Evolutionary conservation across 1,139 yeast species (phyloP).

Genomic region (Suhomyces atakaporum): DNA sequence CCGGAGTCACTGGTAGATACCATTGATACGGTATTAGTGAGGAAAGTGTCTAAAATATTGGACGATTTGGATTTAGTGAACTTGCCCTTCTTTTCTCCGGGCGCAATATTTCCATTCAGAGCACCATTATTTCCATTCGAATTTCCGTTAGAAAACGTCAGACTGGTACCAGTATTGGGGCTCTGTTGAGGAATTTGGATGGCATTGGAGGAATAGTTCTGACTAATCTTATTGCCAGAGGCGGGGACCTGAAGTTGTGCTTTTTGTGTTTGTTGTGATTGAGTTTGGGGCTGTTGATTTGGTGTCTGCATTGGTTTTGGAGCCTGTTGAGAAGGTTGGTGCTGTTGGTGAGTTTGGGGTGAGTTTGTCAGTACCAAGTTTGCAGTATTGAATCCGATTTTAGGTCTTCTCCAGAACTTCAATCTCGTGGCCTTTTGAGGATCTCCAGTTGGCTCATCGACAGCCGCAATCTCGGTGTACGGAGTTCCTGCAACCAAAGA

Average conservation of each 20-base stretch:
- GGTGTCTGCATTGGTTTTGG: slow-evolving; percentile 3
- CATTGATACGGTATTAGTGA: slow-evolving; percentile 21
- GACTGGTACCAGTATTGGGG: slow-evolving; percentile 6
- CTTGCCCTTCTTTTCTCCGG: slow-evolving; percentile 16
- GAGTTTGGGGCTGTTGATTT: slow-evolving; percentile 1
- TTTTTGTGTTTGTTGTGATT: slow-evolving; percentile 6
- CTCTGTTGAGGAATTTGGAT: slow-evolving; percentile 16
- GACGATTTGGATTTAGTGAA: slow-evolving; percentile 51
- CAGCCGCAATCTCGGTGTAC: slow-evolving; percentile 14
- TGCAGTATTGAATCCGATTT: slow-evolving; percentile 23
- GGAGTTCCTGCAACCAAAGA: slow-evolving; percentile 22
- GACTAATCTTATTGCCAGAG: slow-evolving; percentile 17
- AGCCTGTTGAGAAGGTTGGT: neutral
- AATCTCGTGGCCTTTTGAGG: slow-evolving; percentile 49
- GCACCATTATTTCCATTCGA: slow-evolving; percentile 8
- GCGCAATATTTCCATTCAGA: slow-evolving; percentile 5
- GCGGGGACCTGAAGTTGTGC: slow-evolving; percentile 1
- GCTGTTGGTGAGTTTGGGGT: slow-evolving; percentile 1
- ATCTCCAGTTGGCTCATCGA: slow-evolving; percentile 37
- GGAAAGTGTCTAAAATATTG: slow-evolving; percentile 45
- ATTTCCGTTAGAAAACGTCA: neutral
- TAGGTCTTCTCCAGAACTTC: slow-evolving; percentile 59
- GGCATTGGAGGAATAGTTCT: slow-evolving; percentile 18
- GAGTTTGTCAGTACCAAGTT: slow-evolving; percentile 14
- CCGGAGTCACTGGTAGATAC: slow-evolving; percentile 12